Base-by-base conservation (phyloP, 2,329 filamentous ascomycete species). In the Aspergillaceae sp. region DNA sequence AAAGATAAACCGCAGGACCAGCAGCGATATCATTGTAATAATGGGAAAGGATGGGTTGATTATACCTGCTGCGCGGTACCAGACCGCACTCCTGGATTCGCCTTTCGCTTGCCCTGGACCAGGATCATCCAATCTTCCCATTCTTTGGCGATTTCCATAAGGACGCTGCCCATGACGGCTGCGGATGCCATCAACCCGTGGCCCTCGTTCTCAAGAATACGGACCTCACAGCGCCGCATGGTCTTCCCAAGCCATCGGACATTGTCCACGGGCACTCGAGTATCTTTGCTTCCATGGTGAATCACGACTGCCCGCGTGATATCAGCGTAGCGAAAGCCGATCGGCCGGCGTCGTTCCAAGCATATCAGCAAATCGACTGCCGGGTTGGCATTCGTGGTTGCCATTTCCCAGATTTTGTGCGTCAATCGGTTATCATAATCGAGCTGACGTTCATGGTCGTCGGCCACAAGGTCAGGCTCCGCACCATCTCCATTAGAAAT, bases 161-260 rank as follows among this genome's bases (percentile, higher is more conserved):
- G 72, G n/a, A 97, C 86, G 19, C 84, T 82, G 38, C 88, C 87
- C 92, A 98, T 98, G 40, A 97, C 91, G 9, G 75, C 74, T 0
- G 92, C 90, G 55, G 85, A 94, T 1, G 92, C 92, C 92, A 98
- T 98, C 27, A 98, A 72, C 0, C 92, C 91, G 62, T 98, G 92
- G 3, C 90, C 88, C 65, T 98, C 91, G 4, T 87, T 88, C 55
- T 94, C 86, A 3, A 98, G 74, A 4, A 97, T 82, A 4, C 91
- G 76, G 9, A 98, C 87, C 64, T 97, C 92, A 65, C 91, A 97
- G 41, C 87, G 77, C 29, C 86, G 82, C 90, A 98, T 97, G 37
- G 86, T 86, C 67, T 90, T 90, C 48, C 89, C 90, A 5, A 98
- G 76, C 92, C 92, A 98, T 54, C 84, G 79, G 26, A 96, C 88